A percentile compares a stretch with the other conserved stretches of the same genome.
These are phyloP conservation scores for Crithidia sp. DNA, from an alignment of 208 protist species.

Conservation along the genomic window DNA sequence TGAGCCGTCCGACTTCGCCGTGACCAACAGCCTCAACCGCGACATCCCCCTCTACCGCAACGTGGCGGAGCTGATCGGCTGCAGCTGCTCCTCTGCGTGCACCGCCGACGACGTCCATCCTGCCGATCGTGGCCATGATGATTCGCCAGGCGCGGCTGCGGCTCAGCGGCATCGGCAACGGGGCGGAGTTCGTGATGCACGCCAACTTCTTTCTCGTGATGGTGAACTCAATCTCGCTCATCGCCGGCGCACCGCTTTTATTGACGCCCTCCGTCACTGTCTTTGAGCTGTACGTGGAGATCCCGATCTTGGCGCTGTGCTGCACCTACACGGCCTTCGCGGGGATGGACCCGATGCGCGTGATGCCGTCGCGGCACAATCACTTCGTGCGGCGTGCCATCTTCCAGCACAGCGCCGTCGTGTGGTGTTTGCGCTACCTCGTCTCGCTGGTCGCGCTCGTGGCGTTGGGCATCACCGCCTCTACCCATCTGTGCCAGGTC, in stretches of 20 bases:
- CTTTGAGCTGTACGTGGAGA: constrained; percentile 84
- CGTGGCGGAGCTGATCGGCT: constrained; percentile 86
- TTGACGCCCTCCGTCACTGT: constrained; percentile 72
- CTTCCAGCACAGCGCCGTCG: constrained; percentile 72
- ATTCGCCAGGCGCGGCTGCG: constrained; percentile 82
- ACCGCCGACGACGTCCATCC: constrained; percentile 73
- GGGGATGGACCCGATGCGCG: constrained; percentile 83
- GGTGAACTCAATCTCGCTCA: constrained; percentile 63
- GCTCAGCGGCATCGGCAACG: constrained; percentile 86
- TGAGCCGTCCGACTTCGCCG: constrained; percentile 76
- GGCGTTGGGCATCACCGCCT: constrained; percentile 74
- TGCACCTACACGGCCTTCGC: constrained; percentile 89
- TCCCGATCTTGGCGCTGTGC: constrained; percentile 78
- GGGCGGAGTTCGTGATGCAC: constrained; percentile 84
- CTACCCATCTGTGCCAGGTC: constrained; percentile 40
- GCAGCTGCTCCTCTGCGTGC: constrained; percentile 78
- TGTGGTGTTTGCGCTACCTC: constrained; percentile 84
- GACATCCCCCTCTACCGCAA: constrained; percentile 84
- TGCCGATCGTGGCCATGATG: constrained; percentile 85
- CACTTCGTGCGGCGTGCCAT: constrained; percentile 87
- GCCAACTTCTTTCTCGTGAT: constrained; percentile 77
- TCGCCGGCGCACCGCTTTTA: constrained; percentile 68
- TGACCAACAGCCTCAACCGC: constrained; percentile 58
- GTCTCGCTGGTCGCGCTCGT: constrained; percentile 70
- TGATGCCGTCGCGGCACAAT: constrained; percentile 83